These are phyloP conservation scores for Melaleuca quinquenervia DNA, from an alignment of 345 rosid genomes.

Conservation along the genomic window DNA sequence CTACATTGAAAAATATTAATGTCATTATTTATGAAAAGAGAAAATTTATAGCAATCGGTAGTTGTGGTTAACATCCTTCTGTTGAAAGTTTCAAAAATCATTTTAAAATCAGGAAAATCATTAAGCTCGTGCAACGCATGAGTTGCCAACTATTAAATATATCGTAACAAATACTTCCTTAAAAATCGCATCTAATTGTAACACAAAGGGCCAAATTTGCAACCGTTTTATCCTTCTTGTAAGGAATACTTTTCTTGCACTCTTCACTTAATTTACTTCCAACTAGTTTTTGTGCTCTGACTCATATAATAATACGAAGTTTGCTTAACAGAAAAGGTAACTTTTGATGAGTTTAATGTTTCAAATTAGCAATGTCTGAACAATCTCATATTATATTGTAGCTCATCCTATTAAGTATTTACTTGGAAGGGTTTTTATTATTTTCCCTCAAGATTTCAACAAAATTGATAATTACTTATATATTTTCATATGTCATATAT, in stretches of 20 bases:
- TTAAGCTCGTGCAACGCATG: neutral
- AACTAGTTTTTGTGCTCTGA: neutral
- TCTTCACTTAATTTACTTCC: neutral
- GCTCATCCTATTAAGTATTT: no score
- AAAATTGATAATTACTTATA: no score
- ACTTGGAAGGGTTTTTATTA: no score
- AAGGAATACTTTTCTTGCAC: neutral
- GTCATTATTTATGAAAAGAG: neutral
- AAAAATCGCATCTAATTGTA: neutral
- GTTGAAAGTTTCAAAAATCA: neutral
- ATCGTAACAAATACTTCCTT: neutral
- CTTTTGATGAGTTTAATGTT: no score
- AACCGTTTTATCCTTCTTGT: neutral
- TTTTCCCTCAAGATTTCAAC: no score
- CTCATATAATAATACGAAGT: neutral
- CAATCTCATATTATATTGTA: no score
- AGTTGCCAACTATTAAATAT: neutral
- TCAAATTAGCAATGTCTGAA: no score
- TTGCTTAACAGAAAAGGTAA: neutral
- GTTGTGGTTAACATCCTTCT: neutral
- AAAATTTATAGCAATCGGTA: neutral
- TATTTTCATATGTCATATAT: no score
- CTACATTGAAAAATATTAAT: neutral
- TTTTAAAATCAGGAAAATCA: neutral
- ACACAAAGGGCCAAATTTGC: neutral